Evolutionary conservation across 495 filamentous ascomycete species (phyloP).

Genomic region (Hyaloscypha variabilis): DNA sequence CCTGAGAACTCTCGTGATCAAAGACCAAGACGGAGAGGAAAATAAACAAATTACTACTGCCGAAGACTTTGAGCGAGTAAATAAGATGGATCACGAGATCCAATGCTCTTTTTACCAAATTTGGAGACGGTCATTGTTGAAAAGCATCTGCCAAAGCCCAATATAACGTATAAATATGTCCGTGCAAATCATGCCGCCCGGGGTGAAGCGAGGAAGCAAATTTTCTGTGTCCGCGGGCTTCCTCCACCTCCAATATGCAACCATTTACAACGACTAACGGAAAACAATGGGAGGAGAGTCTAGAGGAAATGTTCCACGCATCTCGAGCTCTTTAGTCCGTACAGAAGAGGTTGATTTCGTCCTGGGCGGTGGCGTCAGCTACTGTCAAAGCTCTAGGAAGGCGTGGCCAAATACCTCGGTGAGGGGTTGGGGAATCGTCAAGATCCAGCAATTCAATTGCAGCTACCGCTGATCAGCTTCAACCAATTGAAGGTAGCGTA

Average conservation of each 20-base stretch:
- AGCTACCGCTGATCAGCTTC: slow-evolving; percentile 4
- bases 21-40: no score
- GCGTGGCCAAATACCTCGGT: slow-evolving; percentile 8
- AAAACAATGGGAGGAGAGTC: background rate
- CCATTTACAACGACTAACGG: background rate
- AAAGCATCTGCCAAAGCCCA: background rate
- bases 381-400: background rate
- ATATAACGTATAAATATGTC: background rate
- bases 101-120: background rate
- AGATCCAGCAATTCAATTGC: slow-evolving; percentile 19
- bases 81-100: no score
- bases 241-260: background rate
- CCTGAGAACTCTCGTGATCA: no score
- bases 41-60: no score
- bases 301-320: background rate
- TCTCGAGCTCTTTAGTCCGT: background rate
- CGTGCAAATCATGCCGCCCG: background rate
- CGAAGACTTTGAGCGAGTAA: no score
- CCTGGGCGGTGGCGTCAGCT: background rate
- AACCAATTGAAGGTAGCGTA: background rate
- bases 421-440: slow-evolving; percentile 11
- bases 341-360: slow-evolving; percentile 13
- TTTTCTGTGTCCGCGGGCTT: background rate
- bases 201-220: background rate
- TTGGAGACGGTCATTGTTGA: background rate